Evolutionary conservation across 805 yeast species (phyloP).

Genomic region (Teunomyces funiuensis): DNA sequence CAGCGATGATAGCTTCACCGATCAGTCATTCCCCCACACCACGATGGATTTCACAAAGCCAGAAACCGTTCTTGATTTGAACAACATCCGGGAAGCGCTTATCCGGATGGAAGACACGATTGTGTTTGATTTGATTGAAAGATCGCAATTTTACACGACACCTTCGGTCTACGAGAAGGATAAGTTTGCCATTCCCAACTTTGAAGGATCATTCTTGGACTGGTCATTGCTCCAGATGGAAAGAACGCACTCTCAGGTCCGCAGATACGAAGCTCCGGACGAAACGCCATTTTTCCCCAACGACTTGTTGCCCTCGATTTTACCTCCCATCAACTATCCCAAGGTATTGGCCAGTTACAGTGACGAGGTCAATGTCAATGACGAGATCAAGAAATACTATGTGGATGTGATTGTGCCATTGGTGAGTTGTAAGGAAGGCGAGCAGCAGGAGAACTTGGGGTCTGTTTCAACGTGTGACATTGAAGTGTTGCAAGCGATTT

Average conservation of each 20-base stretch:
- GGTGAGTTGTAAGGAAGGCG: constrained; percentile 63
- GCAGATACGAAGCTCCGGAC: constrained; percentile 94
- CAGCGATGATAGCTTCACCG: not conserved
- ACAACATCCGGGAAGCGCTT: constrained; percentile 79
- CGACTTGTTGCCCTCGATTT: constrained; percentile 60
- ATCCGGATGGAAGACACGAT: constrained; percentile 96
- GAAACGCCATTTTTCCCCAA: constrained; percentile 87
- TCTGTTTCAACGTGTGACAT: constrained; percentile 84
- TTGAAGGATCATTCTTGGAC: constrained; percentile 80
- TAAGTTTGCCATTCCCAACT: constrained; percentile 60
- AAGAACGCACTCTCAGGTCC: constrained; percentile 60
- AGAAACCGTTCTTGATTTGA: constrained; percentile 73
- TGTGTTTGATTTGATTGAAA: constrained; percentile 86
- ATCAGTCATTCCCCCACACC: too few relatives aligned
- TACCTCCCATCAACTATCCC: constrained; percentile 82
- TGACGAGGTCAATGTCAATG: constrained; percentile 73
- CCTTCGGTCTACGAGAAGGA: constrained; percentile 69
- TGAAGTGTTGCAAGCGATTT: constrained; percentile 81
- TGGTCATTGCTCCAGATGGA: constrained; percentile 82
- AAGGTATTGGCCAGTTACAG: constrained; percentile 72
- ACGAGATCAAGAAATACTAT: constrained; percentile 65
- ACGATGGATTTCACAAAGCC: constrained; percentile 83
- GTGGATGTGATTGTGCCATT: constrained; percentile 73
- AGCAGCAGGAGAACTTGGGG: constrained; percentile 84
- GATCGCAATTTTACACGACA: constrained; percentile 81